Evolutionary conservation across 768 basidiomycete species (phyloP).

Genomic region (Russula dissimulans): DNA sequence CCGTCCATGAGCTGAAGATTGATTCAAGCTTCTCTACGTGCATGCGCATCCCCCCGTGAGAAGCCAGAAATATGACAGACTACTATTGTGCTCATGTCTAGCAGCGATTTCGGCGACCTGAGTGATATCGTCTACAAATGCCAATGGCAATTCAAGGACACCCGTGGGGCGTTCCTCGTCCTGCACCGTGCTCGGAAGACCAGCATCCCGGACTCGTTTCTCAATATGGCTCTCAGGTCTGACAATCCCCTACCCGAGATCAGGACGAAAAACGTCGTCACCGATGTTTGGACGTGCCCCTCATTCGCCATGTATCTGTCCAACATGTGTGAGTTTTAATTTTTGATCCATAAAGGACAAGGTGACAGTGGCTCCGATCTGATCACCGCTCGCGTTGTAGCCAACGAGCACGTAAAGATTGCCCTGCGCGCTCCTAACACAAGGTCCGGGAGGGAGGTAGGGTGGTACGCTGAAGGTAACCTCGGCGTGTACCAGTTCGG

Average conservation of each 20-base stretch:
- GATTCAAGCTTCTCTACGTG: neutral
- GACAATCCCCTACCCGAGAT: neutral
- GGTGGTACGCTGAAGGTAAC: conserved; percentile 16
- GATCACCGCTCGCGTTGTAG: neutral
- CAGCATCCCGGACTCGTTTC: conserved; percentile 1
- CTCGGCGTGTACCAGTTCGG: conserved; percentile 13
- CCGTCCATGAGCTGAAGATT: conserved; percentile 1
- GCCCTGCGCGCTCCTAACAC: conserved; percentile 1
- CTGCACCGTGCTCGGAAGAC: conserved; percentile 2
- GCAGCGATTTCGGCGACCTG: conserved; percentile 3
- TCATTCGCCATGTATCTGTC: conserved; percentile 15
- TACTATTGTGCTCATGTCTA: neutral
- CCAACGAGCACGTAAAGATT: conserved; percentile 8
- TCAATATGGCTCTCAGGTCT: conserved; percentile 1
- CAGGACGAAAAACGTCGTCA: conserved; percentile 9
- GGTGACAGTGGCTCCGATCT: neutral
- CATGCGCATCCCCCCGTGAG: conserved; percentile 1
- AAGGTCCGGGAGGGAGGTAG: neutral
- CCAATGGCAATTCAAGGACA: conserved; percentile 9
- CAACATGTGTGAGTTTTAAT: conserved; percentile 1
- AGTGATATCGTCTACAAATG: conserved; percentile 3
- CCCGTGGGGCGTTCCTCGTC: conserved; percentile 2
- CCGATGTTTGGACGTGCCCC: conserved; percentile 5
- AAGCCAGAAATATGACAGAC: neutral
- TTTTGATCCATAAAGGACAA: neutral